phyloP scores from a whole-genome alignment of 2,329 filamentous ascomycete species.

The Botrytis hyacinthi region DNA sequence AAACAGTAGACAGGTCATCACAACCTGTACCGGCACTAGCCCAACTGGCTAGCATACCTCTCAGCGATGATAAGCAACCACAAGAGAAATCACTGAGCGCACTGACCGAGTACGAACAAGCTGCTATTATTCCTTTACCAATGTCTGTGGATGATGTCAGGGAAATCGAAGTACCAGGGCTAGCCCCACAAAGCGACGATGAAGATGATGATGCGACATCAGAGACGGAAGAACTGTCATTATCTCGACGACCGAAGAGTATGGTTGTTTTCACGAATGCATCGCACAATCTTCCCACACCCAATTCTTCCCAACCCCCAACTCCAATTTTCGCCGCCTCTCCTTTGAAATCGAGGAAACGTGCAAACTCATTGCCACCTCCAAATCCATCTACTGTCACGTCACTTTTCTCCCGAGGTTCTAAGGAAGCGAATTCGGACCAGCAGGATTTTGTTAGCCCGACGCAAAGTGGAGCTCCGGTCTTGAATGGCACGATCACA shows the following conservation, averaged over 20 bases:
- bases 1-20: slow-evolving; percentile 41
- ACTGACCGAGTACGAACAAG: slow-evolving; percentile 36
- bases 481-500: slow-evolving; percentile 15
- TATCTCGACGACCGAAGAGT: slow-evolving; percentile 43
- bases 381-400: slow-evolving; percentile 27
- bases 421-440: background rate
- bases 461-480: slow-evolving; percentile 9
- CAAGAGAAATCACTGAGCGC: slow-evolving; percentile 29
- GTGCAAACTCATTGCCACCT: slow-evolving; percentile 36
- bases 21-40: slow-evolving; percentile 20
- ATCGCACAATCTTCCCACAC: slow-evolving; percentile 28
- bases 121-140: slow-evolving; percentile 67
- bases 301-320: slow-evolving; percentile 33
- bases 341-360: slow-evolving; percentile 29
- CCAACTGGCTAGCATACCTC: slow-evolving; percentile 43
- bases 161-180: slow-evolving; percentile 77
- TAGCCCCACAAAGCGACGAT: slow-evolving; percentile 61
- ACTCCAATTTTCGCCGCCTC: slow-evolving; percentile 20
- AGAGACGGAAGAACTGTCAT: slow-evolving; percentile 38
- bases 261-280: slow-evolving; percentile 43
- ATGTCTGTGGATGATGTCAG: slow-evolving; percentile 65
- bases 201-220: slow-evolving; percentile 50
- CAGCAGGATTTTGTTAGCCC: slow-evolving; percentile 1
- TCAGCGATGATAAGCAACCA: slow-evolving; percentile 28
- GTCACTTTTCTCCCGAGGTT: slow-evolving; percentile 26